Base-by-base conservation (phyloP, 768 basidiomycete species). In the Vararia minispora region DNA sequence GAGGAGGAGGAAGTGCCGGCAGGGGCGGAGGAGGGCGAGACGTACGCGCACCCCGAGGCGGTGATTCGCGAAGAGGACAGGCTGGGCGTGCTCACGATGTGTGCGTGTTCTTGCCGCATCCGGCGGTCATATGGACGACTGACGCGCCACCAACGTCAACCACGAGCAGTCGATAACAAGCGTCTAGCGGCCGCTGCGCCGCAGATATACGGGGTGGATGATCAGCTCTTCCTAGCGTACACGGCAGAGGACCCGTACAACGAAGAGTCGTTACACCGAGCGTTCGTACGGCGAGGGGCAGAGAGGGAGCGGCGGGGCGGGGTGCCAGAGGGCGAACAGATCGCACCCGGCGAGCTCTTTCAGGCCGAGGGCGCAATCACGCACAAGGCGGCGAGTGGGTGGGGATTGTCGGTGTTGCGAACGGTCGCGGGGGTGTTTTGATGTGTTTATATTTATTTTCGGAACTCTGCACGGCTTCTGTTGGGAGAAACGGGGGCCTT, bases 31-130 rank as follows among this genome's bases (percentile, higher is more conserved):
- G n/a, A n/a, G n/a, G n/a, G n/a, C n/a, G n/a, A n/a, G n/a, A n/a
- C n/a, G n/a, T n/a, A n/a, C n/a, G 60, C 62, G 35, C 50, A 49
- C 37, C 57, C 66, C 35, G 58, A 58, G 42, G 56, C 57, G 21
- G 50, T 54, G n/a, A 64, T 66, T 43, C 47, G 52, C 31, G 48
- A 53, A 17, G 70, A 72, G 44, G 72, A 73, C 54, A 71, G 71
- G 56, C 47, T 71, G 43, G 71, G 71, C 21, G 57, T 71, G 18
- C 52, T 73, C 39, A 58, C 63, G 35, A 49, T 71, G 25, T 55
- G 71, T 69, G 51, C 35, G 68, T 59, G 35, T 31, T 17, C 40
- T 37, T 31, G 20, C 33, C 33, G 10, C n/a, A 20, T 35, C 33
- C 41, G 39, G 34, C 6, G 13, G 34, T n/a, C 10, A 24, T 10